phyloP scores from a whole-genome alignment of 768 basidiomycete species.

The Harrya chromipes region DNA sequence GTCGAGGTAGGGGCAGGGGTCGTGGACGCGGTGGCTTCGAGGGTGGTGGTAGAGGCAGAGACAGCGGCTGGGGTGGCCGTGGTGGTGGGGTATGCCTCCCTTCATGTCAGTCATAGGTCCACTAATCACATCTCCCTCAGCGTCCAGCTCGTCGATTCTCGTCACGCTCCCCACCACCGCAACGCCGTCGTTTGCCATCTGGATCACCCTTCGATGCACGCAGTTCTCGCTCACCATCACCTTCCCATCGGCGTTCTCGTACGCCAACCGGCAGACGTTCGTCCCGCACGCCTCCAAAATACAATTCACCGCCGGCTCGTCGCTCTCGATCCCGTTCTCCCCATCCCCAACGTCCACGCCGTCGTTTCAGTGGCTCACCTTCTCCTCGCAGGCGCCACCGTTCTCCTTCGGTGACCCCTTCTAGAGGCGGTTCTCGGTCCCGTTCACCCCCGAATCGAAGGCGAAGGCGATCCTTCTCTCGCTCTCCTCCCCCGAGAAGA shows the following conservation, averaged over 20 bases:
- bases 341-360: constrained; percentile 22
- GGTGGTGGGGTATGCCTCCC: constrained; percentile 46
- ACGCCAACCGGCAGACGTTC: constrained; percentile 38
- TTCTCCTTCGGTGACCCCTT: constrained; percentile 34
- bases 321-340: constrained; percentile 38
- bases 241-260: constrained; percentile 36
- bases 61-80: constrained; percentile 65
- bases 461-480: constrained; percentile 34
- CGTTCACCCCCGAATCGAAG: constrained; percentile 40
- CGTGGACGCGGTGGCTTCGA: constrained; percentile 49
- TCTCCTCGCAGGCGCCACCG: constrained; percentile 27
- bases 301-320: constrained; percentile 35
- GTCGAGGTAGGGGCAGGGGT: constrained; percentile 59
- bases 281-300: constrained; percentile 28
- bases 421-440: constrained; percentile 38
- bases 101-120: background rate
- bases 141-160: constrained; percentile 45
- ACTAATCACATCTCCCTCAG: constrained; percentile 21
- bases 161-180: constrained; percentile 46
- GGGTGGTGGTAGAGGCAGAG: constrained; percentile 48
- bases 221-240: constrained; percentile 38
- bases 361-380: constrained; percentile 26
- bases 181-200: constrained; percentile 44
- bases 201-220: constrained; percentile 35
- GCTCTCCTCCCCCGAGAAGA: constrained; percentile 30